These are phyloP conservation scores for Ottelia alismoides DNA, from an alignment of 106 monocot species.

Conservation along the genomic window DNA sequence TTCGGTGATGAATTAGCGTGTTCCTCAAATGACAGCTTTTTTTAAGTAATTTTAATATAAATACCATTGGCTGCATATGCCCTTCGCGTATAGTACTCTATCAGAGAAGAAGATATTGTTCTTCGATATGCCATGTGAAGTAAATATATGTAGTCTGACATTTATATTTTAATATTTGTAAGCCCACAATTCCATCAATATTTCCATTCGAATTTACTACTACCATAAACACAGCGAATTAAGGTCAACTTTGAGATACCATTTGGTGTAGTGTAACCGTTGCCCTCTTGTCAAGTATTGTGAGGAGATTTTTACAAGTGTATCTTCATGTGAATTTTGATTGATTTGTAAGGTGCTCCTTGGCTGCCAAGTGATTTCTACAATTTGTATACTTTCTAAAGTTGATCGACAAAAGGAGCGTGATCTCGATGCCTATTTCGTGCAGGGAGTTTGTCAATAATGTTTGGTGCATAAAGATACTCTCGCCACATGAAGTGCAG, in stretches of 20 bases:
- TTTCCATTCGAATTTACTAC: too few relatives aligned
- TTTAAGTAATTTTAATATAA: too few relatives aligned
- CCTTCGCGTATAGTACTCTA: too few relatives aligned
- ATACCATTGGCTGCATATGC: too few relatives aligned
- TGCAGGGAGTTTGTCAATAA: constrained; percentile 88
- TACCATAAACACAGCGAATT: too few relatives aligned
- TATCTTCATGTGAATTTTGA: neutral
- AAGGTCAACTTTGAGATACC: neutral
- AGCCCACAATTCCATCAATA: too few relatives aligned
- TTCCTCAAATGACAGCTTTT: too few relatives aligned
- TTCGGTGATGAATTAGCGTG: too few relatives aligned
- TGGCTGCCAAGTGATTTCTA: neutral
- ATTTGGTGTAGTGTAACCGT: neutral
- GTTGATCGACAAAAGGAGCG: neutral
- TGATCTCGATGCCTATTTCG: neutral
- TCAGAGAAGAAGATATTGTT: too few relatives aligned
- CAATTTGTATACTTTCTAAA: neutral
- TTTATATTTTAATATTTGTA: too few relatives aligned
- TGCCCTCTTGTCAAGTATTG: neutral
- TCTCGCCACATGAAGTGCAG: constrained; percentile 78
- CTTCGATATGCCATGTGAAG: too few relatives aligned
- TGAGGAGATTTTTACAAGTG: neutral
- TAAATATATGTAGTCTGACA: too few relatives aligned
- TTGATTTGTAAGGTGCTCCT: neutral
- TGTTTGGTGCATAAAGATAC: constrained; percentile 88